phyloP scores from a whole-genome alignment of 2,329 filamentous ascomycete species.

The Cryphonectria japonica region DNA sequence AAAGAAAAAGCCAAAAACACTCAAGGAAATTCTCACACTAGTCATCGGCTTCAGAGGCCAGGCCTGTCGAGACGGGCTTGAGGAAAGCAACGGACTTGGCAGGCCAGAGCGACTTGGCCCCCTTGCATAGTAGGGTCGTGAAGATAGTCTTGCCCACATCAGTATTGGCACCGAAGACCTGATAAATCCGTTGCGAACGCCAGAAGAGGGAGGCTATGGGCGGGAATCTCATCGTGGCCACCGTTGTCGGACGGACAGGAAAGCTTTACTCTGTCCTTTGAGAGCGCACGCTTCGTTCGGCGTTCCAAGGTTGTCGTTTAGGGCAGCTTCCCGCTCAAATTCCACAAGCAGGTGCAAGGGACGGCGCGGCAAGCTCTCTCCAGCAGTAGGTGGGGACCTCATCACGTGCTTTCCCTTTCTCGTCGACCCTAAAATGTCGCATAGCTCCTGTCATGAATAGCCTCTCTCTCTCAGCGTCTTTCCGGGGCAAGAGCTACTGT shows the following conservation, averaged over 20 bases:
- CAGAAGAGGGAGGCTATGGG: slow-evolving; percentile 66
- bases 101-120: slow-evolving; percentile 53
- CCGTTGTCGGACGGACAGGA: not conserved
- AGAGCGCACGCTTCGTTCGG: too few relatives aligned
- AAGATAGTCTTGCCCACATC: slow-evolving; percentile 85
- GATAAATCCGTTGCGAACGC: slow-evolving; percentile 69
- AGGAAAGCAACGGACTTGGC: slow-evolving; percentile 64
- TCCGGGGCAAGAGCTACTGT: too few relatives aligned
- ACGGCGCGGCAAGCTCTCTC: too few relatives aligned
- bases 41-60: slow-evolving; percentile 72
- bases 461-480: too few relatives aligned
- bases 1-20: too few relatives aligned
- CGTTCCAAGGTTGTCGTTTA: too few relatives aligned
- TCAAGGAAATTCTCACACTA: slow-evolving; percentile 48
- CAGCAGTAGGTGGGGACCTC: too few relatives aligned
- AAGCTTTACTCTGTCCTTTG: too few relatives aligned
- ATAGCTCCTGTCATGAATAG: not conserved
- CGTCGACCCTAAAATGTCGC: too few relatives aligned
- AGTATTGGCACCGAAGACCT: slow-evolving; percentile 84
- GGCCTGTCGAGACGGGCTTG: slow-evolving; percentile 82
- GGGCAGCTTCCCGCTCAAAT: too few relatives aligned
- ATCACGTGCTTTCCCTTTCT: too few relatives aligned
- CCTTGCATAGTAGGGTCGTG: slow-evolving; percentile 71
- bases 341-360: too few relatives aligned
- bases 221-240: not conserved